These are phyloP conservation scores for Aureobasidium lini DNA, from an alignment of 2,329 filamentous ascomycete species.

Conservation along the genomic window DNA sequence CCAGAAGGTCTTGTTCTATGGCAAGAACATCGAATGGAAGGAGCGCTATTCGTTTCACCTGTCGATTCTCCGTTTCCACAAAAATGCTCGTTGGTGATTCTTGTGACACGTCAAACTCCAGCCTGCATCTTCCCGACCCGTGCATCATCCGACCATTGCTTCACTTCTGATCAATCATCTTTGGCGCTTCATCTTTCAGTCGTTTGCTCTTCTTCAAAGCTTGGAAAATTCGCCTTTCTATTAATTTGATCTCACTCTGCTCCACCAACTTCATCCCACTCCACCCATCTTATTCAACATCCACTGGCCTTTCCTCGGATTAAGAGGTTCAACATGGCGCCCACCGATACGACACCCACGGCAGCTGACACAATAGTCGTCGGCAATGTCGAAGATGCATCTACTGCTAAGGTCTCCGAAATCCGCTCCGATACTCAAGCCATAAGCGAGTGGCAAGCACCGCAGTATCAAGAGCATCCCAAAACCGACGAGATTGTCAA, in stretches of 20 bases:
- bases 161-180: not conserved
- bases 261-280: too few relatives aligned
- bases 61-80: too few relatives aligned
- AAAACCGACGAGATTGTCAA: conserved; percentile 18
- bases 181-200: not conserved
- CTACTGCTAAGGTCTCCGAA: not conserved
- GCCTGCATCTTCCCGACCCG: not conserved
- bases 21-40: too few relatives aligned
- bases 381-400: not conserved
- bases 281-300: not conserved
- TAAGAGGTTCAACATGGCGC: not conserved
- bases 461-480: conserved; percentile 16
- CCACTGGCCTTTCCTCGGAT: not conserved
- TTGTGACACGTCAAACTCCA: conserved; percentile 4
- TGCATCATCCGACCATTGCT: not conserved
- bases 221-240: not conserved
- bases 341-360: not conserved
- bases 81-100: not conserved
- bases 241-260: not conserved
- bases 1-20: too few relatives aligned
- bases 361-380: not conserved
- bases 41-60: too few relatives aligned
- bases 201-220: not conserved
- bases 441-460: not conserved
- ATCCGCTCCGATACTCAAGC: not conserved